These are phyloP conservation scores for Escallonia herrerae DNA, from an alignment of 129 eudicot genomes.

Conservation along the genomic window DNA sequence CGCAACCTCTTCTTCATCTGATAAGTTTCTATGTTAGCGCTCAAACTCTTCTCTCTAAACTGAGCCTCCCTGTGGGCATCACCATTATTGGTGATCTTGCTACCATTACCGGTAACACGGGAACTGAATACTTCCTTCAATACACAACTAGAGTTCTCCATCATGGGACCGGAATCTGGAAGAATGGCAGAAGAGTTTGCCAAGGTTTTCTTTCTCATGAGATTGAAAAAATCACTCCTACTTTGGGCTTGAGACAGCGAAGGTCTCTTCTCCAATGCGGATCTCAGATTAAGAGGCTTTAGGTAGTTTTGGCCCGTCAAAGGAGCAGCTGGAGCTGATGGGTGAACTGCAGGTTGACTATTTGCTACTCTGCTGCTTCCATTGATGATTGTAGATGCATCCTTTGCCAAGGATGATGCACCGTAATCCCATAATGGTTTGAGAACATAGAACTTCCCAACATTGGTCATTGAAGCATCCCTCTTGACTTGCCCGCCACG, in stretches of 20 bases:
- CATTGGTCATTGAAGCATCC: conserved; percentile 36
- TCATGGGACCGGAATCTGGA: conserved; percentile 23
- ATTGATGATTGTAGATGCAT: conserved; percentile 22
- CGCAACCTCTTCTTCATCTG: conserved; percentile 61
- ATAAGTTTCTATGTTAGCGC: conserved; percentile 22
- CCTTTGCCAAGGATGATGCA: conserved; percentile 24
- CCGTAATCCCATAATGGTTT: conserved; percentile 55
- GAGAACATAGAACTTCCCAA: conserved; percentile 50
- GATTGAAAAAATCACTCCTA: conserved; percentile 64
- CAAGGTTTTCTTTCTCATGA: conserved; percentile 54
- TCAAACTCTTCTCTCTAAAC: conserved; percentile 14
- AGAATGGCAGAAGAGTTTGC: conserved; percentile 10
- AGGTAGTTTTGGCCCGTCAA: conserved; percentile 11
- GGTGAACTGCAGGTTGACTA: conserved; percentile 25
- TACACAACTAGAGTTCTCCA: conserved; percentile 13
- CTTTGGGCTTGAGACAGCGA: conserved; percentile 47
- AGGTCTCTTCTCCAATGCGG: conserved; percentile 39
- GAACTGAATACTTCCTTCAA: conserved; percentile 17
- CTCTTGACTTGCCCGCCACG: conserved; percentile 33
- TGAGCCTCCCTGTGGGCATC: conserved; percentile 8
- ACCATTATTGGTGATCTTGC: conserved; percentile 18
- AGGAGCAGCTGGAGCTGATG: conserved; percentile 22
- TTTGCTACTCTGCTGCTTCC: conserved; percentile 21
- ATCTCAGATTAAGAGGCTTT: conserved; percentile 12
- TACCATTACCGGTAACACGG: conserved; percentile 23